Evolutionary conservation across 2,329 filamentous ascomycete genomes (phyloP), one percentile per base, ranked within the genome.

Genomic region (Ophiostoma sp.): DNA sequence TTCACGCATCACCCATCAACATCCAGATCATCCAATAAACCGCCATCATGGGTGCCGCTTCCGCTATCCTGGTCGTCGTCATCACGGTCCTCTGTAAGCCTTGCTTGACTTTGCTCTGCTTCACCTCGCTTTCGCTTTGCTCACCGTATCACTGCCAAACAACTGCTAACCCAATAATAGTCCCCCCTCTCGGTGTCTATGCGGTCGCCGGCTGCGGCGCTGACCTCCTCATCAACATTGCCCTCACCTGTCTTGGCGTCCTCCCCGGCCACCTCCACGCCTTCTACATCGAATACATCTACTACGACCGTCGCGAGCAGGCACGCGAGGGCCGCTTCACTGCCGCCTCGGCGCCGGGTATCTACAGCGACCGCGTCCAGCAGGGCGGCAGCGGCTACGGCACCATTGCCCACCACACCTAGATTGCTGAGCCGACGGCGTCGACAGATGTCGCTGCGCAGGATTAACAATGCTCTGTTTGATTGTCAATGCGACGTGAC

Each of bases 271-370:
- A 93, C 74, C 86, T 94, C 60, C 89, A 93, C 77, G 91, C 91
- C 62, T 93, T 94, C 79, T 95, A 94, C 78, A 74, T 93, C 72
- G 88, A 93, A 79, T 96, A 93, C 78, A 83, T 96, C 73, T 96
- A 94, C 81, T 94, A 90, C 79, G 87, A 92, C 76, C 89, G 90
- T 54, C 85, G 84, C 69, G 88, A 92, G 74, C 85, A 89, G 77
- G 83, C 84, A 1, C 80, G 83, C 65, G 81, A 85, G 44, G 90
- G 90, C 5, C 81, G 83, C 13, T 83, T 83, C 71, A 80, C 84
- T 27, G 80, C 82, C 4, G 76, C 79, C 10, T 84, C 83, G 1
- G 90, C 90, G 1, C 87, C 90, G 0, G 90, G 90, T 36, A 85
- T 94, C 23, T 94, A 90, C 78, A 91, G 87, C 75, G 85, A 90